A percentile compares a stretch with the other conserved stretches of the same genome.
phyloP scores from a whole-genome alignment of 2,329 filamentous ascomycete genomes.

The Neonectria sp. region DNA sequence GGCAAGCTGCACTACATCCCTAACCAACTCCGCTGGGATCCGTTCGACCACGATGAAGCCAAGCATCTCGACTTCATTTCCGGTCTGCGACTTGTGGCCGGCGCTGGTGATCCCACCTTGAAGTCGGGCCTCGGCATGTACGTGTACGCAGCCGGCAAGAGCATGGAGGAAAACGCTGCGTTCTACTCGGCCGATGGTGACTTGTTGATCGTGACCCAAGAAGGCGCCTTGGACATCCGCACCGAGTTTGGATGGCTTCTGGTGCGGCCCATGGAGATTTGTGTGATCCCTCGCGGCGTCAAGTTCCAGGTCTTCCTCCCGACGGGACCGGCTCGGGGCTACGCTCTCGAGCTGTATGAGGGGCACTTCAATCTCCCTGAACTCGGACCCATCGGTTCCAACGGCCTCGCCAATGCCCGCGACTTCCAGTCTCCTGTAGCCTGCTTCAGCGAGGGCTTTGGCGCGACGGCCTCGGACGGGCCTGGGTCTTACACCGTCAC shows the following conservation, averaged over 20 bases:
- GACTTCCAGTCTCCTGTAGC: conserved; percentile 84
- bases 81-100: conserved; percentile 79
- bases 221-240: conserved; percentile 81
- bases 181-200: conserved; percentile 91
- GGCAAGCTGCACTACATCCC: conserved; percentile 62
- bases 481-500: conserved; percentile 63
- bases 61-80: conserved; percentile 66
- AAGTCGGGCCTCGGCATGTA: conserved; percentile 87
- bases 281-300: conserved; percentile 81
- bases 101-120: conserved; percentile 83
- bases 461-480: conserved; percentile 56
- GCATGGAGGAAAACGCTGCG: conserved; percentile 81
- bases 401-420: conserved; percentile 80
- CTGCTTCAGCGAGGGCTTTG: conserved; percentile 74
- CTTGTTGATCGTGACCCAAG: conserved; percentile 82
- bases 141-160: conserved; percentile 83
- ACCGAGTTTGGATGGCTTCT: conserved; percentile 83
- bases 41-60: conserved; percentile 78
- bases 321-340: conserved; percentile 75
- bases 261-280: conserved; percentile 84
- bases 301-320: conserved; percentile 80
- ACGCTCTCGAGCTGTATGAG: conserved; percentile 82
- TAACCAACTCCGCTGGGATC: conserved; percentile 89
- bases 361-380: conserved; percentile 81
- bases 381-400: conserved; percentile 81